A percentile compares a stretch with the other conserved stretches of the same genome.
Conservation (phyloP, 352 stramenopile genomes). For the Phytopythium vexans region DNA sequence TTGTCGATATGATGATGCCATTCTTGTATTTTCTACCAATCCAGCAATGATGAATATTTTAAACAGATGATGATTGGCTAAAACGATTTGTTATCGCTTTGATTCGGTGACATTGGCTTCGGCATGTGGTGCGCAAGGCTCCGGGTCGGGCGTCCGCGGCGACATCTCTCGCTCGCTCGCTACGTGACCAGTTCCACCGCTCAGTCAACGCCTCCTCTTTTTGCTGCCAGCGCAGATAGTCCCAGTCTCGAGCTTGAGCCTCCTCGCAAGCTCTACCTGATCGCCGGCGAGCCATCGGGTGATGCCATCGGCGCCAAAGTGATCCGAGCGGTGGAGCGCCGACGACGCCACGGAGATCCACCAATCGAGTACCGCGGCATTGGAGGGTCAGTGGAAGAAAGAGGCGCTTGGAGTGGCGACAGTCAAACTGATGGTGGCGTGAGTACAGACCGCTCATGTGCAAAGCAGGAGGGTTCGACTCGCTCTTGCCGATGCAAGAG, state of each 20-base stretch:
- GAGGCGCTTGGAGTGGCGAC: not conserved
- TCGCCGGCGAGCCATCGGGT: conserved; percentile 69
- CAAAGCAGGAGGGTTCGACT: conserved; percentile 36
- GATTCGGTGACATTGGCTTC: too few relatives aligned
- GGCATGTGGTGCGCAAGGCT: too few relatives aligned
- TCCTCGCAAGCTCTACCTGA: conserved; percentile 47
- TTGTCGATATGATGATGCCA: too few relatives aligned
- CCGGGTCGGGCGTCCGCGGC: too few relatives aligned
- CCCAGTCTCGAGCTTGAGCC: not conserved
- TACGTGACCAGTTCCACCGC: not conserved
- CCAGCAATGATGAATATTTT: too few relatives aligned
- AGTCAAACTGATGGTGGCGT: not conserved
- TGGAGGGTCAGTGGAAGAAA: conserved; percentile 34
- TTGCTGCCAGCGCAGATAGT: not conserved
- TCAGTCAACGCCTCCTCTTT: not conserved
- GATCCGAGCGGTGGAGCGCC: conserved; percentile 41
- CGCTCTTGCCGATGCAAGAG: conserved; percentile 69
- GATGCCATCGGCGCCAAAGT: conserved; percentile 77
- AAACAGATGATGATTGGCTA: too few relatives aligned
- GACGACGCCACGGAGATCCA: conserved; percentile 6
- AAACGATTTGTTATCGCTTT: too few relatives aligned
- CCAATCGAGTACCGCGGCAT: conserved; percentile 51
- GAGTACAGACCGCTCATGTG: conserved; percentile 45
- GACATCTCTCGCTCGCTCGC: too few relatives aligned
- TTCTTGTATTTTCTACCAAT: too few relatives aligned